These are phyloP conservation scores for Fusarium globosum DNA, from an alignment of 2,329 filamentous ascomycete species.

Conservation along the genomic window DNA sequence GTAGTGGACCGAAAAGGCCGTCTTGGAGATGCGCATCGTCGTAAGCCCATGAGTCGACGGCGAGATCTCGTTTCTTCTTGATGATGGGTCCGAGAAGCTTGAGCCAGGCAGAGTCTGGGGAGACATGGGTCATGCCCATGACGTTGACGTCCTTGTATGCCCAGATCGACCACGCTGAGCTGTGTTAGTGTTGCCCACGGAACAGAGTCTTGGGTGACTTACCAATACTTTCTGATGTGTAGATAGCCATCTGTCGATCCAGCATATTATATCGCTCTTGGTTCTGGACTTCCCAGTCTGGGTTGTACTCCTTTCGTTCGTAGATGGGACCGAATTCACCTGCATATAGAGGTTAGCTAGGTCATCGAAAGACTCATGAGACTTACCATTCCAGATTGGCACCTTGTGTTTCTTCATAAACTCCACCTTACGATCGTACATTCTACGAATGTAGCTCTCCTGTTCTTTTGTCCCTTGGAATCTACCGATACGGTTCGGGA, in stretches of 20 bases:
- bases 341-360: background rate
- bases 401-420: slow-evolving; percentile 56
- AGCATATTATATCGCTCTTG: slow-evolving; percentile 55
- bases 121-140: slow-evolving; percentile 64
- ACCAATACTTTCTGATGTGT: slow-evolving; percentile 43
- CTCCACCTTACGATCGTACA: slow-evolving; percentile 55
- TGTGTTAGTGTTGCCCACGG: background rate
- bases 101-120: slow-evolving; percentile 59
- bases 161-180: slow-evolving; percentile 67
- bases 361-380: accelerated
- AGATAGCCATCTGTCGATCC: slow-evolving; percentile 53
- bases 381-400: slow-evolving; percentile 55
- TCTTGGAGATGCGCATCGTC: slow-evolving; percentile 46
- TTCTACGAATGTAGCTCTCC: slow-evolving; percentile 43
- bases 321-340: slow-evolving; percentile 64
- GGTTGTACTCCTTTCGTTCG: slow-evolving; percentile 50
- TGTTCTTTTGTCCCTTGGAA: slow-evolving; percentile 53
- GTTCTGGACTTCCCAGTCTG: slow-evolving; percentile 43
- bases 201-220: background rate
- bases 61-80: slow-evolving; percentile 63
- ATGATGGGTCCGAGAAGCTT: slow-evolving; percentile 62
- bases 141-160: slow-evolving; percentile 67
- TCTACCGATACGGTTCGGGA: slow-evolving; percentile 55
- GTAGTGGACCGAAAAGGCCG: slow-evolving; percentile 52
- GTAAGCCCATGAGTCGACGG: slow-evolving; percentile 66